phyloP scores from a whole-genome alignment of 2,329 filamentous ascomycete species.

The Alternaria novae-zelandiae region DNA sequence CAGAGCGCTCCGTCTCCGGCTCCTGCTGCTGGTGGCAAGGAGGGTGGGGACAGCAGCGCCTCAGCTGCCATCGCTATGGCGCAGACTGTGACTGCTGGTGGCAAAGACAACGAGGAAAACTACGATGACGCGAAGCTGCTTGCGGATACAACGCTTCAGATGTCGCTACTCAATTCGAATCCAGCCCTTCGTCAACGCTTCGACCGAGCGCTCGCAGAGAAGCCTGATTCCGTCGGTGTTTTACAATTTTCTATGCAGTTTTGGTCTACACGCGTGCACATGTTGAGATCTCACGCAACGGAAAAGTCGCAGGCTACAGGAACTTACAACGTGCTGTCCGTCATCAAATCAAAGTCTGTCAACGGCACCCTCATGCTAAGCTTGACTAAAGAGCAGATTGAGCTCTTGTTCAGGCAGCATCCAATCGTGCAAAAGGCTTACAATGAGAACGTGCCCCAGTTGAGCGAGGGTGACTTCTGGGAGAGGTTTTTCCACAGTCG shows the following conservation, averaged over 20 bases:
- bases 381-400: constrained; percentile 89
- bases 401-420: constrained; percentile 91
- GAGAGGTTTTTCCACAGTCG: constrained; percentile 90
- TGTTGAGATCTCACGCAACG: constrained; percentile 88
- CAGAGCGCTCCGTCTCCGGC: constrained; percentile 45
- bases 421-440: constrained; percentile 89
- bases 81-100: constrained; percentile 61
- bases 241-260: constrained; percentile 89
- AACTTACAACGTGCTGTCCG: constrained; percentile 91
- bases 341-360: constrained; percentile 80
- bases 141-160: constrained; percentile 80
- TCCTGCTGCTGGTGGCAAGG: constrained; percentile 31
- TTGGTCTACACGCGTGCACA: constrained; percentile 86
- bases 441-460: constrained; percentile 82
- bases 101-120: constrained; percentile 64
- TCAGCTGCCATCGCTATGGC: constrained; percentile 81
- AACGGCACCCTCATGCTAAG: constrained; percentile 75
- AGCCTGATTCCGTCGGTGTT: constrained; percentile 81
- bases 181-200: constrained; percentile 80
- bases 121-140: constrained; percentile 83
- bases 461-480: constrained; percentile 86
- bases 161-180: constrained; percentile 85
- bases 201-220: constrained; percentile 80
- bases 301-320: constrained; percentile 86
- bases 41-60: constrained; percentile 28